phyloP scores from a whole-genome alignment of 2,329 filamentous ascomycete species.

The Decorospora gaudefroyi region DNA sequence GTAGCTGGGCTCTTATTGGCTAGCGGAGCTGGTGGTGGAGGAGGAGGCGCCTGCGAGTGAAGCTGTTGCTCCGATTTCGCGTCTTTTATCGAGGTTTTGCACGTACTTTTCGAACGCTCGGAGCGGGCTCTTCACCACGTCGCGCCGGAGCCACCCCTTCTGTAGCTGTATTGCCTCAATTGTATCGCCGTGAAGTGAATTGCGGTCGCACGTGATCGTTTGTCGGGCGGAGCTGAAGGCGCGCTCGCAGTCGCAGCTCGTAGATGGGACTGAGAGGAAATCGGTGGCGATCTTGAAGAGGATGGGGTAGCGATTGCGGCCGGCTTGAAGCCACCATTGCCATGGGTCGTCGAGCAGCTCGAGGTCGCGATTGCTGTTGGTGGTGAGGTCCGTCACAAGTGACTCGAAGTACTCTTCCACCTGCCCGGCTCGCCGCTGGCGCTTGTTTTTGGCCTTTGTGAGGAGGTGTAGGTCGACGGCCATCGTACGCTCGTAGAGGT shows the following conservation, averaged over 20 bases:
- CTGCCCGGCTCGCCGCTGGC: slow-evolving; percentile 5
- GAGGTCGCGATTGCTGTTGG: slow-evolving; percentile 1
- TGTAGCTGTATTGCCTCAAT: slow-evolving; percentile 1
- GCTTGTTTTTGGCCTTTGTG: slow-evolving; percentile 1
- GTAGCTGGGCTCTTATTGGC: not conserved
- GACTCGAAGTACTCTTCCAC: slow-evolving; percentile 11
- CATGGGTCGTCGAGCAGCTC: slow-evolving; percentile 1
- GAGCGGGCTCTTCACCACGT: not conserved
- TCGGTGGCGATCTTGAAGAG: slow-evolving; percentile 15
- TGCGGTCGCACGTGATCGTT: slow-evolving; percentile 11
- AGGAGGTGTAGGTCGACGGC: slow-evolving; percentile 5
- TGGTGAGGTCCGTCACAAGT: slow-evolving; percentile 2
- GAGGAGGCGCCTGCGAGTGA: not conserved
- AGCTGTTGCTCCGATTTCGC: not conserved
- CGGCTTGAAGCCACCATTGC: slow-evolving; percentile 8
- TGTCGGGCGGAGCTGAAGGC: slow-evolving; percentile 7
- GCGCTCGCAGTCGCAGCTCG: slow-evolving; percentile 13
- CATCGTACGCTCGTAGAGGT: slow-evolving; percentile 6
- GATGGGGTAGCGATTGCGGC: slow-evolving; percentile 4
- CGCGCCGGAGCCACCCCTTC: slow-evolving; percentile 1
- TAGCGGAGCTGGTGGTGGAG: not conserved
- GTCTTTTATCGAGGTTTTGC: not conserved
- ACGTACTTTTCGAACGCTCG: not conserved
- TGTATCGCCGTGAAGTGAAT: not conserved
- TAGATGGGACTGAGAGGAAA: slow-evolving; percentile 11